Conservation (phyloP, 2,329 filamentous ascomycete genomes). For the Hansfordia pulvinata region DNA sequence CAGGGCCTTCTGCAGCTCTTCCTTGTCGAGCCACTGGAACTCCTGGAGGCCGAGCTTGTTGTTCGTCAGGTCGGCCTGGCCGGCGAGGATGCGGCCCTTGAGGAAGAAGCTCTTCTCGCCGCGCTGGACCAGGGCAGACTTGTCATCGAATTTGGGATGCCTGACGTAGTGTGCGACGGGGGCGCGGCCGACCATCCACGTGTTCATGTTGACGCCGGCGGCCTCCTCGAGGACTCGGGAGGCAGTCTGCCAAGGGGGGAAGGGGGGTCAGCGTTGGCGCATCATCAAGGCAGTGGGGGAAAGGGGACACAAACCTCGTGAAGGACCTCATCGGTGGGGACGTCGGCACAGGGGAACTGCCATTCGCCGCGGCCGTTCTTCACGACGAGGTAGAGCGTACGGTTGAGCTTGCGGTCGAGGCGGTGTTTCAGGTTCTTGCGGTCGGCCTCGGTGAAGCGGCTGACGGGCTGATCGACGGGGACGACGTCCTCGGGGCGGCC, state of each 20-base stretch:
- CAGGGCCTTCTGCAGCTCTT: slow-evolving; percentile 65
- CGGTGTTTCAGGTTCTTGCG: slow-evolving; percentile 58
- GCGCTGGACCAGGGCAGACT: slow-evolving; percentile 26
- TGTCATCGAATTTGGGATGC: slow-evolving; percentile 31
- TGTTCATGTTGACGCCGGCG: slow-evolving; percentile 94
- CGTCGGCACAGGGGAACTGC: slow-evolving; percentile 65
- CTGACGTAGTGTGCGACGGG: slow-evolving; percentile 70
- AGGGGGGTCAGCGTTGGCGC: too few species aligned
- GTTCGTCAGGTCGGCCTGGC: slow-evolving; percentile 67
- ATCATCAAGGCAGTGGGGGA: too few species aligned
- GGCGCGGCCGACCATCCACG: slow-evolving; percentile 86
- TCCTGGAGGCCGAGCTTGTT: slow-evolving; percentile 65
- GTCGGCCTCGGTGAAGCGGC: slow-evolving; percentile 68
- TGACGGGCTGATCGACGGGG: slow-evolving; percentile 55
- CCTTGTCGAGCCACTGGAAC: slow-evolving; percentile 85
- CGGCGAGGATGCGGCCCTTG: slow-evolving; percentile 92
- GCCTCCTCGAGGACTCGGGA: slow-evolving; percentile 63
- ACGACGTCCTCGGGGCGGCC: slow-evolving; percentile 45
- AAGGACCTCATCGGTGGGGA: slow-evolving; percentile 61
- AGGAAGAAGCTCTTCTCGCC: slow-evolving; percentile 90
- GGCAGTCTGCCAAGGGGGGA: slow-evolving; percentile 56
- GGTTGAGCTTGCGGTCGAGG: slow-evolving; percentile 64
- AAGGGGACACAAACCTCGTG: slow-evolving; percentile 56
- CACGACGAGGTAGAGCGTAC: slow-evolving; percentile 81
- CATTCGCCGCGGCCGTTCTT: slow-evolving; percentile 58